These are phyloP conservation scores for Thelonectria rubi DNA, from an alignment of 2,329 filamentous ascomycete species.

Conservation along the genomic window DNA sequence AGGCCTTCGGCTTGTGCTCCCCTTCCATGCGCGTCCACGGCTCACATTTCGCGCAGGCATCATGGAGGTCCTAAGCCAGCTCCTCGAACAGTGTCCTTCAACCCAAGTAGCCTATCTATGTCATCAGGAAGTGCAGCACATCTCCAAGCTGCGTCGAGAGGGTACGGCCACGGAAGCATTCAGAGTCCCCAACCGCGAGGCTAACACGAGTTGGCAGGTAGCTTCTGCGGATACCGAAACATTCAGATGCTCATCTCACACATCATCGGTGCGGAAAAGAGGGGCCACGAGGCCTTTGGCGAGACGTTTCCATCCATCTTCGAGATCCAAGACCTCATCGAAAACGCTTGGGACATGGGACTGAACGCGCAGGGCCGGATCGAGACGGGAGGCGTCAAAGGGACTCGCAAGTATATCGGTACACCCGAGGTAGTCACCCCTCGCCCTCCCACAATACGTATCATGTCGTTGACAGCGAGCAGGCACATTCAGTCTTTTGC, in stretches of 20 bases:
- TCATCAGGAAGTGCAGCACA: slow-evolving; percentile 76
- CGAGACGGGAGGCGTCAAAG: slow-evolving; percentile 86
- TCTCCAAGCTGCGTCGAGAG: slow-evolving; percentile 83
- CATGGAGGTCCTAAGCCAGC: slow-evolving; percentile 67
- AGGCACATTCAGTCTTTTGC: slow-evolving; percentile 82
- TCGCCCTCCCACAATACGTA: too few species aligned
- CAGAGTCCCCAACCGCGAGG: too few species aligned
- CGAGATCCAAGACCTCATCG: slow-evolving; percentile 85
- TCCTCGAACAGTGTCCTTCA: slow-evolving; percentile 68
- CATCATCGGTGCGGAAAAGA: slow-evolving; percentile 66
- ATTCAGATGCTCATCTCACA: slow-evolving; percentile 92
- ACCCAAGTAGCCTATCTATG: slow-evolving; percentile 83
- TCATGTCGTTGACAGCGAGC: neutral
- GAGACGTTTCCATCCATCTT: slow-evolving; percentile 77
- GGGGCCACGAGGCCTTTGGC: slow-evolving; percentile 68
- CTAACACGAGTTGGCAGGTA: slow-evolving; percentile 58
- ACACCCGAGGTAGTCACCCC: slow-evolving; percentile 76
- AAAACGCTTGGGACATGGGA: slow-evolving; percentile 85
- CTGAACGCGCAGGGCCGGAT: slow-evolving; percentile 78
- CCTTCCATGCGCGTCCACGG: slow-evolving; percentile 7
- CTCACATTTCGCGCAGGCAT: slow-evolving; percentile 54
- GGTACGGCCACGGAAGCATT: slow-evolving; percentile 49
- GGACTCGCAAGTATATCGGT: slow-evolving; percentile 95
- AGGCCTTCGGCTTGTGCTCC: slow-evolving; percentile 7
- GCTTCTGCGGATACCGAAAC: slow-evolving; percentile 95